These are phyloP conservation scores for Pichia exigua DNA, from an alignment of 805 yeast genomes.

Conservation along the genomic window DNA sequence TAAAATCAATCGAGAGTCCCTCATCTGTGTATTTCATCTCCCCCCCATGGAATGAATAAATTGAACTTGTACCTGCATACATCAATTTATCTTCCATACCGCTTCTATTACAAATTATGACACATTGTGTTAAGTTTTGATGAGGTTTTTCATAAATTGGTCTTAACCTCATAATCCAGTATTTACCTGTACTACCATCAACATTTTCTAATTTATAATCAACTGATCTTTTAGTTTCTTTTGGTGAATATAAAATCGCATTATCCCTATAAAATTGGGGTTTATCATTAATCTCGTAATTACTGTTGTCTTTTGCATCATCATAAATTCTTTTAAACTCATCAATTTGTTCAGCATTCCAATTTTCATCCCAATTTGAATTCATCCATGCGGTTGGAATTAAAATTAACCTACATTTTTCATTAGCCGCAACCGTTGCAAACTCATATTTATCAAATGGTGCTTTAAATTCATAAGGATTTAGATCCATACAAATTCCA, in stretches of 20 bases:
- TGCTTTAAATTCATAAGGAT: slow-evolving; percentile 77
- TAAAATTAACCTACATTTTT: slow-evolving; percentile 47
- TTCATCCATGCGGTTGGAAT: slow-evolving; percentile 86
- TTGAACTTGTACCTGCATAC: slow-evolving; percentile 61
- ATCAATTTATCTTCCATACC: slow-evolving; percentile 68
- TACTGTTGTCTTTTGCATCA: slow-evolving; percentile 3
- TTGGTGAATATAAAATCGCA: slow-evolving; percentile 2
- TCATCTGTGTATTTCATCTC: slow-evolving; percentile 19
- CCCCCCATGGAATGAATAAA: slow-evolving; percentile 45
- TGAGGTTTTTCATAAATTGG: slow-evolving; percentile 21
- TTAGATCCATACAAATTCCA: slow-evolving; percentile 93
- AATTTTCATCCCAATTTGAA: slow-evolving; percentile 33
- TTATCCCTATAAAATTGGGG: slow-evolving; percentile 1
- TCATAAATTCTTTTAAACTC: slow-evolving; percentile 15
- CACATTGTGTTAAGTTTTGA: slow-evolving; percentile 18
- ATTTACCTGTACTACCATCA: slow-evolving; percentile 30
- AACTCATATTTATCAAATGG: slow-evolving; percentile 73
- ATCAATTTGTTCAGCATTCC: slow-evolving; percentile 15
- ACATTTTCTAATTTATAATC: slow-evolving; percentile 10
- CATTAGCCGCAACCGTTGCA: slow-evolving; percentile 41
- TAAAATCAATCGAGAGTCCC: slow-evolving; percentile 34
- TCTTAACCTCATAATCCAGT: slow-evolving; percentile 63
- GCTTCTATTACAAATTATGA: slow-evolving; percentile 60
- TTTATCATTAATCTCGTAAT: slow-evolving; percentile 16
- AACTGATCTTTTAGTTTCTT: background rate